phyloP scores from a whole-genome alignment of 169 alveolate species.

The Cryptosporidium tyzzeri region DNA sequence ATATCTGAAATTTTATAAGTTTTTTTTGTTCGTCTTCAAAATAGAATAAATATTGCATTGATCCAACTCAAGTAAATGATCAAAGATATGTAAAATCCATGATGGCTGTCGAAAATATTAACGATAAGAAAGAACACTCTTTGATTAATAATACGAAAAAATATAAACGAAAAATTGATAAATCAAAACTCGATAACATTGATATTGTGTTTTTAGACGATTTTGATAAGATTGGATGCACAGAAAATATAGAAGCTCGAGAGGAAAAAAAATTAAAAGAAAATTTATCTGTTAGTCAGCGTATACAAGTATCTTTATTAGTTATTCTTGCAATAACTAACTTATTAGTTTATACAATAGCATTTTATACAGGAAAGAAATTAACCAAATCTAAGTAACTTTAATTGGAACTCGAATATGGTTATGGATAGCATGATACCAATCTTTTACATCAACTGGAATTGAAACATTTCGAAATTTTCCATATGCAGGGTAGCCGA shows the following conservation, averaged over 20 bases:
- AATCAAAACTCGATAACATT: neutral
- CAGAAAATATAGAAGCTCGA: slow-evolving; percentile 3
- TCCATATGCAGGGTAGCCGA: slow-evolving; percentile 70
- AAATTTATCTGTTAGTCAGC: slow-evolving; percentile 30
- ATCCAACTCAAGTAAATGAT: neutral
- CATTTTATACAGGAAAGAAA: slow-evolving; percentile 12
- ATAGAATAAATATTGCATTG: neutral
- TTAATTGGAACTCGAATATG: slow-evolving; percentile 64
- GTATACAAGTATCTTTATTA: slow-evolving; percentile 47
- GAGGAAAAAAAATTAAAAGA: neutral
- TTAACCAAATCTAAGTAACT: neutral
- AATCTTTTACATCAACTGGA: slow-evolving; percentile 42
- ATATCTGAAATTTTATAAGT: neutral
- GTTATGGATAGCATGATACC: slow-evolving; percentile 46
- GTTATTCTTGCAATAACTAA: slow-evolving; percentile 15
- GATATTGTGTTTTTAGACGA: slow-evolving; percentile 32
- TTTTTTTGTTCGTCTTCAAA: neutral
- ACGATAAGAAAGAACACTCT: neutral
- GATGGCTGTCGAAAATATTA: neutral
- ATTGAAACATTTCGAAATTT: neutral
- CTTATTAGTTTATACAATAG: slow-evolving; percentile 18
- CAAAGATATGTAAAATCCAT: neutral
- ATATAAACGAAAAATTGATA: neutral
- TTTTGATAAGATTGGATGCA: slow-evolving; percentile 18
- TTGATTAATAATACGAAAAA: neutral